These are phyloP conservation scores for Starmera amethionina DNA, from an alignment of 805 yeast species.

Conservation along the genomic window DNA sequence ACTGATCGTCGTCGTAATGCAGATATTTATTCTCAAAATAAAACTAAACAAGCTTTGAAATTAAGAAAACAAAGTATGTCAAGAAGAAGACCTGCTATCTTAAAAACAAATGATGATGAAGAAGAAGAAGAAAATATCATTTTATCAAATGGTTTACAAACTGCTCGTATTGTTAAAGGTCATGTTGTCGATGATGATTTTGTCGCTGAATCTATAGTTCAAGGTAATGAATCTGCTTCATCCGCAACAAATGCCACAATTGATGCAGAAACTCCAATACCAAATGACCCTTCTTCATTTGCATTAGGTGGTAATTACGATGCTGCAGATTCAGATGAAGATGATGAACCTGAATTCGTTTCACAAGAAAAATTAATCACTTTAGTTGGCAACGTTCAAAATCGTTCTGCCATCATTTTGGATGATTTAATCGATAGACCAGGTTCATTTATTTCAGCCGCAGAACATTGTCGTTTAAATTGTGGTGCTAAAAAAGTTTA, in stretches of 20 bases:
- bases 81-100: conserved; percentile 33
- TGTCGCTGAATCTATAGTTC: conserved; percentile 22
- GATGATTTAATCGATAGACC: conserved; percentile 99
- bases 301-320: conserved; percentile 79
- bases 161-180: conserved; percentile 93
- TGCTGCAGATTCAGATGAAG: conserved; percentile 80
- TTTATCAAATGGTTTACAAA: conserved; percentile 74
- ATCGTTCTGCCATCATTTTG: conserved; percentile 83
- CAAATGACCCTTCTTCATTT: conserved; percentile 28
- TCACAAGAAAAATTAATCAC: conserved; percentile 78
- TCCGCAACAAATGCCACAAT: conserved; percentile 7
- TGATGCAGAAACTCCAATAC: conserved; percentile 13
- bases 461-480: conserved; percentile 90
- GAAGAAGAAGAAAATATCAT: conserved; percentile 60
- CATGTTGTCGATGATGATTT: conserved; percentile 91
- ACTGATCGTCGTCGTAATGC: conserved; percentile 91
- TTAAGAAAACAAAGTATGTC: conserved; percentile 38
- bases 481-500: conserved; percentile 93
- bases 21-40: conserved; percentile 40
- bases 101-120: conserved; percentile 34
- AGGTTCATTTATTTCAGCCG: conserved; percentile 89
- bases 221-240: conserved; percentile 20
- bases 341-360: conserved; percentile 45
- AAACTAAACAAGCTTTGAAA: conserved; percentile 24
- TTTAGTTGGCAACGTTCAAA: conserved; percentile 90